Percentiles rank a stretch among this genome's conserved stretches.
phyloP scores from a whole-genome alignment of 2,329 filamentous ascomycete species.

The Fusarium concolor region DNA sequence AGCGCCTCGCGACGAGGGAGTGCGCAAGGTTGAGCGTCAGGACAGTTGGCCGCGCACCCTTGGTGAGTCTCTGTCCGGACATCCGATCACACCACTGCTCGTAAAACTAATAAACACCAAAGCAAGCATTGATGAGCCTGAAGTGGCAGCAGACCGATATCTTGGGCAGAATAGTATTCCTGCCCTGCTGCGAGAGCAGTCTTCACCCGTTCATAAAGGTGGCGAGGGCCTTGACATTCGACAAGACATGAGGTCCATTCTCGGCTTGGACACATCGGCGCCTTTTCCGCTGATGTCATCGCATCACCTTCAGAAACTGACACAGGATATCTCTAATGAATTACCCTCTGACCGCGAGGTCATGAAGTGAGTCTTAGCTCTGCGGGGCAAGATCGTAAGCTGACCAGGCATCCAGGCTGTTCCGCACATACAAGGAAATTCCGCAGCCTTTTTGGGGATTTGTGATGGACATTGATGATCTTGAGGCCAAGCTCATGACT shows the following conservation, averaged over 20 bases:
- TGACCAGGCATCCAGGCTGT: conserved; percentile 59
- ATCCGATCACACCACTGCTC: conserved; percentile 24
- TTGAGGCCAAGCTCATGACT: conserved; percentile 72
- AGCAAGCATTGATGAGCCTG: conserved; percentile 64
- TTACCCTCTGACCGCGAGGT: conserved; percentile 74
- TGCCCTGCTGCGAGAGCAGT: conserved; percentile 72
- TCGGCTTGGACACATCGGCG: conserved; percentile 73
- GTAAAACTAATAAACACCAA: conserved; percentile 37
- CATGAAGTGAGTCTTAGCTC: conserved; percentile 66
- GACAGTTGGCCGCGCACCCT: conserved; percentile 58
- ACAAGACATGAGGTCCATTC: conserved; percentile 73
- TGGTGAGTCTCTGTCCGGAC: conserved; percentile 45
- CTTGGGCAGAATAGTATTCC: conserved; percentile 76
- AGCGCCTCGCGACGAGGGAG: conserved; percentile 44
- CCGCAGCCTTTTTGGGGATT: conserved; percentile 77
- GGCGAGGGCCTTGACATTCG: conserved; percentile 68
- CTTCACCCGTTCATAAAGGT: conserved; percentile 63
- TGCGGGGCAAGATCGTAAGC: neutral
- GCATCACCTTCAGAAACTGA: conserved; percentile 69
- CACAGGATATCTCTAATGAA: conserved; percentile 70
- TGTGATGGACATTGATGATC: conserved; percentile 73
- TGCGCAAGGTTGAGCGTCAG: conserved; percentile 52
- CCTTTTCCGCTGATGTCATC: conserved; percentile 76
- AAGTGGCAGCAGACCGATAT: conserved; percentile 69
- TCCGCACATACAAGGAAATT: conserved; percentile 74